Evolutionary conservation across 768 basidiomycete genomes (phyloP).

Genomic region (Tulasnella sp.): DNA sequence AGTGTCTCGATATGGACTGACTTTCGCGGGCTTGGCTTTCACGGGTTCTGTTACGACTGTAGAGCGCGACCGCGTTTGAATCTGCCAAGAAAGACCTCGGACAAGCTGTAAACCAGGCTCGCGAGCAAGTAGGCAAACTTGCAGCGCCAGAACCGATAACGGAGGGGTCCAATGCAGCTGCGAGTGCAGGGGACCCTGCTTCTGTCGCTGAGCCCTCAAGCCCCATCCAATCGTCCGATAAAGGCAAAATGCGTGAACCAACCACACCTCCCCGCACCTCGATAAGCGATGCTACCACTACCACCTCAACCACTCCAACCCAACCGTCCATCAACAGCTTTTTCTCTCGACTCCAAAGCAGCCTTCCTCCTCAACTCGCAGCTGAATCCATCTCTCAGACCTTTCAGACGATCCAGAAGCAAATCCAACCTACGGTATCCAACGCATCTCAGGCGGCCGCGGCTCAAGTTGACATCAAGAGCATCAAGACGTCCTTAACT

Average conservation of each 20-base stretch:
- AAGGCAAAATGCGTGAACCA: slow-evolving; percentile 8
- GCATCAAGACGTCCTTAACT: slow-evolving; percentile 52
- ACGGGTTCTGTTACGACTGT: no score
- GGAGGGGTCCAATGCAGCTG: slow-evolving; percentile 3
- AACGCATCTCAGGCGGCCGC: slow-evolving; percentile 29
- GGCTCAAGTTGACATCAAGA: slow-evolving; percentile 47
- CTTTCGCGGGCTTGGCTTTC: slow-evolving; percentile 8
- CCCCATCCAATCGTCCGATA: slow-evolving; percentile 22
- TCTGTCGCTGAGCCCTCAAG: slow-evolving; percentile 21
- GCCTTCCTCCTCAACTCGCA: slow-evolving; percentile 58
- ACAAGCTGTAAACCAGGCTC: slow-evolving; percentile 66
- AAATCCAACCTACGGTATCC: slow-evolving; percentile 7
- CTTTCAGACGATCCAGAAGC: slow-evolving; percentile 36
- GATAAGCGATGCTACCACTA: neutral
- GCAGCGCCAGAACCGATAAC: slow-evolving; percentile 27
- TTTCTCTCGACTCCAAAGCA: slow-evolving; percentile 60
- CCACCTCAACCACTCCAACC: slow-evolving; percentile 9
- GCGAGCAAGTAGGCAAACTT: slow-evolving; percentile 60
- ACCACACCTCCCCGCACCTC: neutral
- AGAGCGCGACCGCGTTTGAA: slow-evolving; percentile 64
- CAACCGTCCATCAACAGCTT: slow-evolving; percentile 34
- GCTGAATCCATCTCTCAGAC: slow-evolving; percentile 35
- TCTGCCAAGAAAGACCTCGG: slow-evolving; percentile 59
- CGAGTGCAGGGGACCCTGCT: slow-evolving; percentile 24
- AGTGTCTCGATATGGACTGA: neutral